phyloP scores from a whole-genome alignment of 495 filamentous ascomycete species.

The Hypoxylon intermedium region DNA sequence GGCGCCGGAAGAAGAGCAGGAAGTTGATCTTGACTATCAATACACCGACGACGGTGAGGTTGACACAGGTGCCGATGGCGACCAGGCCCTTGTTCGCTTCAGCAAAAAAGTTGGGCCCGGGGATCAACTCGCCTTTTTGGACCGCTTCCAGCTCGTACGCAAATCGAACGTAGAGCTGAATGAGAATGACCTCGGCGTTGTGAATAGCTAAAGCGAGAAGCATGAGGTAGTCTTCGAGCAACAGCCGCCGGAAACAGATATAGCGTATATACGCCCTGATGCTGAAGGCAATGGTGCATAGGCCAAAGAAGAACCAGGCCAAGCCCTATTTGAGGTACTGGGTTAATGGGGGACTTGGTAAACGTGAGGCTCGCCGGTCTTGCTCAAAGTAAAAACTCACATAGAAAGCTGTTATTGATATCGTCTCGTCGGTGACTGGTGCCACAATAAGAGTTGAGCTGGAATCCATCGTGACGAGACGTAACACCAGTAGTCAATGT shows the following conservation, averaged over 20 bases:
- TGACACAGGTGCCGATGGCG: neutral
- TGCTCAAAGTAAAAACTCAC: neutral
- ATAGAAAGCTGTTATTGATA: neutral
- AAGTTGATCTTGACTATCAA: constrained; percentile 22
- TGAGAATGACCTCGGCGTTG: constrained; percentile 1
- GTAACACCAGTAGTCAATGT: neutral
- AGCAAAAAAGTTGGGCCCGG: constrained; percentile 11
- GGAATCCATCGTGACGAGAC: neutral
- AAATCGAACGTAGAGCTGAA: constrained; percentile 13
- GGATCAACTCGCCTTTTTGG: constrained; percentile 5
- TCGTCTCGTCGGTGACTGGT: neutral
- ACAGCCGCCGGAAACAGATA: constrained; percentile 20
- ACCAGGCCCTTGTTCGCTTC: constrained; percentile 4
- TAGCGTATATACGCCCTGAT: constrained; percentile 25
- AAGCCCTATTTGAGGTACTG: constrained; percentile 2
- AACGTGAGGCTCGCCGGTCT: neutral
- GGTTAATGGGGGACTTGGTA: neutral
- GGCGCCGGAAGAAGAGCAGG: constrained; percentile 22
- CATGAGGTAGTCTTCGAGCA: constrained; percentile 31
- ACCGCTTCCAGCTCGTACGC: constrained; percentile 14
- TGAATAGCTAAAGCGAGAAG: constrained; percentile 9
- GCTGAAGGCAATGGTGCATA: constrained; percentile 17
- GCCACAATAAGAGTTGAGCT: neutral
- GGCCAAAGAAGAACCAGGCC: constrained; percentile 16
- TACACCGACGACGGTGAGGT: constrained; percentile 8